Evolutionary conservation across 2,329 filamentous ascomycete species (phyloP).

Genomic region (Dactylella cylindrospora): DNA sequence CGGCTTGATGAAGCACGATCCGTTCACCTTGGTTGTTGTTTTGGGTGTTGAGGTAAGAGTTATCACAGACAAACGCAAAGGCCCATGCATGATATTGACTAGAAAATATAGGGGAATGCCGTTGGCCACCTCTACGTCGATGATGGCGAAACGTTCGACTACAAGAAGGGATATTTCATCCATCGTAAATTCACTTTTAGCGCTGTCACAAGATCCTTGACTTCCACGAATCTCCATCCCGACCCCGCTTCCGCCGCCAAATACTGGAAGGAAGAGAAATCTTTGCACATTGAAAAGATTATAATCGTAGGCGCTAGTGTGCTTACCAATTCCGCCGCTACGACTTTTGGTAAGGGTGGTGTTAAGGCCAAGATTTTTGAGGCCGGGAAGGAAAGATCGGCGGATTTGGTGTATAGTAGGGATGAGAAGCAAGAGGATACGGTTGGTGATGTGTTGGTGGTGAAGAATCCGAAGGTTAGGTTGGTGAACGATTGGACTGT

Average conservation of each 20-base stretch:
- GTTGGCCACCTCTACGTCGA: slow-evolving; percentile 85
- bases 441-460: slow-evolving; percentile 59
- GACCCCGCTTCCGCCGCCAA: slow-evolving; percentile 54
- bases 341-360: slow-evolving; percentile 68
- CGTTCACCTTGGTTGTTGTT: slow-evolving; percentile 84
- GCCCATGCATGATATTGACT: not conserved
- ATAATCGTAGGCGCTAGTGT: slow-evolving; percentile 66
- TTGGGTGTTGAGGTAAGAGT: slow-evolving; percentile 63
- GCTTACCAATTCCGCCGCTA: slow-evolving; percentile 56
- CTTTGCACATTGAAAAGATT: slow-evolving; percentile 79
- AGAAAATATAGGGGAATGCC: slow-evolving; percentile 58
- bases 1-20: slow-evolving; percentile 89
- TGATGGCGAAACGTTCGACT: slow-evolving; percentile 90
- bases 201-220: slow-evolving; percentile 60
- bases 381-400: slow-evolving; percentile 59
- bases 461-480: slow-evolving; percentile 63
- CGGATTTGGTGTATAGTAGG: slow-evolving; percentile 64
- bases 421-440: slow-evolving; percentile 59
- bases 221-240: slow-evolving; percentile 66
- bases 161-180: slow-evolving; percentile 81
- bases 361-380: slow-evolving; percentile 59
- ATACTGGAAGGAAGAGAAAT: slow-evolving; percentile 76
- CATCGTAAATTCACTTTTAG: slow-evolving; percentile 75
- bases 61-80: not conserved
- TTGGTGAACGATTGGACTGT: slow-evolving; percentile 65